Base-by-base conservation (phyloP, 208 protist genomes). In the Leishmania tarentolae region DNA sequence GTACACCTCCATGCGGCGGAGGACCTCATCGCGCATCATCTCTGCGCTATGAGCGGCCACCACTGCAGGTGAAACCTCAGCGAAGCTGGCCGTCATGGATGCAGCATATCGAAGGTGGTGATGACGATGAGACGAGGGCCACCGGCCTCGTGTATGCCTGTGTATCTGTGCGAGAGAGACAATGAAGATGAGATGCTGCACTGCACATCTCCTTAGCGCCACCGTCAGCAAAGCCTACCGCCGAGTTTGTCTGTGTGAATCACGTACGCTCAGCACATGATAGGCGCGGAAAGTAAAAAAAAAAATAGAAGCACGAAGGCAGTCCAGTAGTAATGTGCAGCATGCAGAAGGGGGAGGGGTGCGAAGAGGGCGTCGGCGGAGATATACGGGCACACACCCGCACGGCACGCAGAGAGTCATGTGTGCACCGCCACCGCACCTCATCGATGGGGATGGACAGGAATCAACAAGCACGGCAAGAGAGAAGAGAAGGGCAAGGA, bases 1-100 rank as follows among this genome's bases (percentile, higher is more conserved):
- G 80, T 88, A 89, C 52, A 88, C 76, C 80, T 96, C 93, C 83
- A 96, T 91, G 52, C 93, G 90, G 2, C 93, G 91, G 19, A 93
- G 46, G 15, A 83, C 84, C 85, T 96, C 91, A 1, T 76, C 81
- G 3, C 66, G 87, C n/a, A 94, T 63, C 65, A 28, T 11, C 9
- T 76, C 76, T 0, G 52, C 50, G 42, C 15, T 56, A 76, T 88
- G 82, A 69, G 50, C 63, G 1, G 73, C 73, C 9, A n/a, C 76
- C 7, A 85, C 40, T 0, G 69, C 70, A 2, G 86, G 80, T 3
- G 79, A 75, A 46, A 89, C 78, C 37, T 85, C 82, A 0, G 21
- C 17, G 44, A 85, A 85, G 35, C 47, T 37, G 44, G 74, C 59
- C 11, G 82, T 71, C 82, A 85, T 85, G 78, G 40, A 28, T 46